phyloP scores from a whole-genome alignment of 129 eudicot species.

The Artemisia annua region DNA sequence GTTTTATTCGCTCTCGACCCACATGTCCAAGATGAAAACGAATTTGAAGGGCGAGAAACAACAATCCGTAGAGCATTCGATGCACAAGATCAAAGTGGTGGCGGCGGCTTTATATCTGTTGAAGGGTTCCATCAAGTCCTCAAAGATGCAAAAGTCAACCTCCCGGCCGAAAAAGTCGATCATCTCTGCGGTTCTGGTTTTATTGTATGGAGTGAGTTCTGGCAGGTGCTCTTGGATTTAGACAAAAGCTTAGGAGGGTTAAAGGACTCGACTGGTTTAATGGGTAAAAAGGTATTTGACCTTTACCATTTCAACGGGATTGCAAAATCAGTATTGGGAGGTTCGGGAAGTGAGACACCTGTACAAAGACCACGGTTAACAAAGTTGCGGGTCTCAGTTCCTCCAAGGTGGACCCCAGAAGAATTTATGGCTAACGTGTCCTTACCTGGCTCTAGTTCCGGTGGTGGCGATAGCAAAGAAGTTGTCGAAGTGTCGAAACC shows the following conservation, averaged over 20 bases:
- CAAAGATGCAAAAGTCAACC: slow-evolving; percentile 54
- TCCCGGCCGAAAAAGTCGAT: slow-evolving; percentile 68
- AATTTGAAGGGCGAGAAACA: slow-evolving; percentile 74
- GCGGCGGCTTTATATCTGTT: slow-evolving; percentile 89
- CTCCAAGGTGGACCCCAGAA: slow-evolving; percentile 98
- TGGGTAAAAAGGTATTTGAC: slow-evolving; percentile 92
- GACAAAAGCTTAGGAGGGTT: slow-evolving; percentile 83
- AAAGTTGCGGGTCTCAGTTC: slow-evolving; percentile 80
- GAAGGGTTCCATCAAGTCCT: slow-evolving; percentile 91
- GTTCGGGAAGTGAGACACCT: slow-evolving; percentile 51
- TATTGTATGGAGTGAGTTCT: slow-evolving; percentile 94
- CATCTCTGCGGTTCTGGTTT: slow-evolving; percentile 68
- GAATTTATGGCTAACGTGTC: slow-evolving; percentile 66
- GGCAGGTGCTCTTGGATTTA: slow-evolving; percentile 84
- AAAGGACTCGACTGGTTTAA: slow-evolving; percentile 79
- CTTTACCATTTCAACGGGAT: slow-evolving; percentile 96
- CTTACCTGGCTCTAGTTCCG: slow-evolving; percentile 27
- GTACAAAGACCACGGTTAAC: slow-evolving; percentile 82
- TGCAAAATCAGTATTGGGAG: slow-evolving; percentile 69
- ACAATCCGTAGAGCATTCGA: slow-evolving; percentile 90
- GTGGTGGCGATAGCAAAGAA: slow-evolving; percentile 40
- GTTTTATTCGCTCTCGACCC: slow-evolving; percentile 82
- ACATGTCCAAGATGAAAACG: slow-evolving; percentile 84
- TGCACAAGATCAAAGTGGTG: slow-evolving; percentile 95
- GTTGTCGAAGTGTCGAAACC: slow-evolving; percentile 62